A percentile compares a stretch with the other conserved stretches of the same genome.
Conservation (phyloP, 148 eudicot species). For the Chenopodium berlandieri region DNA sequence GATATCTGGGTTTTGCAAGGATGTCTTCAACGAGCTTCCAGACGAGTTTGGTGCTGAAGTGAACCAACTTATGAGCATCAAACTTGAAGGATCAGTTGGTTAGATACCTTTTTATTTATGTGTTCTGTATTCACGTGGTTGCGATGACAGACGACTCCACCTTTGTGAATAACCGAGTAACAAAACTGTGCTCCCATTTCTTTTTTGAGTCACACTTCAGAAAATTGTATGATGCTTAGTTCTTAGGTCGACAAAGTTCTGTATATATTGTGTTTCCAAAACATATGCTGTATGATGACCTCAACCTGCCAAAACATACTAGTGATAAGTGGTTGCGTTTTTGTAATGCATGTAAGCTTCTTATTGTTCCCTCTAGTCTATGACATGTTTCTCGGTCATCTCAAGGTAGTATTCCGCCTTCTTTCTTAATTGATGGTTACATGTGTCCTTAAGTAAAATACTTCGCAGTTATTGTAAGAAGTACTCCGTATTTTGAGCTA, state of each 20-base stretch:
- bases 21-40: conserved; percentile 88
- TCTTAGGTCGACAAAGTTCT: conserved; percentile 5
- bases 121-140: background rate
- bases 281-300: background rate
- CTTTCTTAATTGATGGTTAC: background rate
- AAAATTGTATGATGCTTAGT: background rate
- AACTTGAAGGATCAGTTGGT: conserved; percentile 91
- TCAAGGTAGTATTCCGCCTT: no score
- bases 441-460: background rate
- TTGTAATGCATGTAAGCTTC: background rate
- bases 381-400: background rate
- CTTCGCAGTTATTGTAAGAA: background rate
- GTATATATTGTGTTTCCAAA: conserved; percentile 4
- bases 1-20: conserved; percentile 91
- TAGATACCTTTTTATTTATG: conserved; percentile 20
- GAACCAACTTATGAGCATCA: conserved; percentile 89
- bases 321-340: background rate
- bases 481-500: no score
- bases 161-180: conserved; percentile 3
- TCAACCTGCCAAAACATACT: background rate
- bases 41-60: conserved; percentile 94
- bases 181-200: background rate
- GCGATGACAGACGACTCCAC: background rate
- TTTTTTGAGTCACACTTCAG: background rate
- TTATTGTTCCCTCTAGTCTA: background rate